These are phyloP conservation scores for Clonostachys chloroleuca DNA, from an alignment of 2,329 filamentous ascomycete genomes.

Conservation along the genomic window DNA sequence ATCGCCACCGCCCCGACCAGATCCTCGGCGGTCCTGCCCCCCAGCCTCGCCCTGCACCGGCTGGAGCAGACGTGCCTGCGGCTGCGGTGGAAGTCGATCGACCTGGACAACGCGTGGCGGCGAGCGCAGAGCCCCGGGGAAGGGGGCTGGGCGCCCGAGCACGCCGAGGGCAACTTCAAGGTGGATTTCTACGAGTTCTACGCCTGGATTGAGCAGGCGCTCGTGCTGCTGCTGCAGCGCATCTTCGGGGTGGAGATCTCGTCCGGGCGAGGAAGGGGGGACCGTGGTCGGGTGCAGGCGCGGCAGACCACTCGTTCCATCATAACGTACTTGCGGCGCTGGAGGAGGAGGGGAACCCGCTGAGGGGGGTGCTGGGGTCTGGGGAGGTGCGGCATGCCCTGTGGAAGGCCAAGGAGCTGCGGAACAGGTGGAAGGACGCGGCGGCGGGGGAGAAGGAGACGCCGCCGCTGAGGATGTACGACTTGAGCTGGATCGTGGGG, in stretches of 20 bases:
- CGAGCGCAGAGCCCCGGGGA: constrained; percentile 33
- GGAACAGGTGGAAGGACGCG: constrained; percentile 70
- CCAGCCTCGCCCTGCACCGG: constrained; percentile 38
- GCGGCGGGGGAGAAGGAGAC: constrained; percentile 32
- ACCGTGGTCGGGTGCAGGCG: too few species aligned
- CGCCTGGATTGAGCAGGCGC: constrained; percentile 64
- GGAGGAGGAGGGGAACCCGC: constrained; percentile 49
- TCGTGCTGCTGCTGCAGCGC: constrained; percentile 62
- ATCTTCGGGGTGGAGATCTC: constrained; percentile 54
- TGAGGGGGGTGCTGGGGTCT: constrained; percentile 49
- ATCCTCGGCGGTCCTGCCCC: not conserved
- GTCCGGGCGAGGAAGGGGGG: constrained; percentile 5
- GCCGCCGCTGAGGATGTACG: constrained; percentile 50
- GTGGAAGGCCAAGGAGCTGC: constrained; percentile 61
- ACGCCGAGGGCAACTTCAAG: constrained; percentile 68
- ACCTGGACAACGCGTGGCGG: constrained; percentile 51
- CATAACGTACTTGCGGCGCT: constrained; percentile 64
- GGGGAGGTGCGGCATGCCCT: constrained; percentile 55
- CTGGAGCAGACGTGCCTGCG: constrained; percentile 58
- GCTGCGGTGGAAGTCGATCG: constrained; percentile 59
- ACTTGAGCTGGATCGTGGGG: constrained; percentile 55
- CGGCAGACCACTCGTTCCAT: constrained; percentile 54
- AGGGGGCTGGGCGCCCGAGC: constrained; percentile 25
- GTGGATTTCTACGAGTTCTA: constrained; percentile 77
- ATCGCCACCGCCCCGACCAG: not conserved